Evolutionary conservation across 169 alveolate genomes (phyloP).

Genomic region (Plasmodium malariae): DNA sequence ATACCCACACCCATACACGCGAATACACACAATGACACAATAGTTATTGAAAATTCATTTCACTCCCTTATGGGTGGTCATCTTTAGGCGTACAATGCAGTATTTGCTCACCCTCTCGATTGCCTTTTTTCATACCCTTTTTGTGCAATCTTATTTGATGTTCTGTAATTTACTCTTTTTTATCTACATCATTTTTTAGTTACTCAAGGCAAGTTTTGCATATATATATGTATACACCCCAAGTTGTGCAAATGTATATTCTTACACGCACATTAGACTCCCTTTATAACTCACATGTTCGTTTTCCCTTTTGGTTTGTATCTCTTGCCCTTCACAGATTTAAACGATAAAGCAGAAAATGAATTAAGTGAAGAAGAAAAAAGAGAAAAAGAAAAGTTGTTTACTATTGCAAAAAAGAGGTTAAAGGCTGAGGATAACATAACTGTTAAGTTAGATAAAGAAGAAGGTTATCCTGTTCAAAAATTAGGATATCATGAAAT

Average conservation of each 20-base stretch:
- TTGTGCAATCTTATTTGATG: too few relatives aligned
- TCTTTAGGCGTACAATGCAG: neutral
- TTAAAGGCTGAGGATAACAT: slow-evolving; percentile 26
- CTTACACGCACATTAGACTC: neutral
- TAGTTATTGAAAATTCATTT: neutral
- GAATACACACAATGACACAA: too few relatives aligned
- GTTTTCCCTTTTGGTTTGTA: neutral
- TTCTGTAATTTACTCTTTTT: too few relatives aligned
- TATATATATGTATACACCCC: too few relatives aligned
- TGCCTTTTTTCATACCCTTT: too few relatives aligned
- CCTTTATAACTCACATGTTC: neutral
- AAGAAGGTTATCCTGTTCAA: neutral
- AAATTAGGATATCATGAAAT: slow-evolving; percentile 18
- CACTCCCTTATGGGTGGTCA: neutral
- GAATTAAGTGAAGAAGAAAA: slow-evolving; percentile 39
- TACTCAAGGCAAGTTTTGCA: too few relatives aligned
- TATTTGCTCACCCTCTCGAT: too few relatives aligned
- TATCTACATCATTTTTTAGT: too few relatives aligned
- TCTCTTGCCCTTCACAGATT: slow-evolving; percentile 11
- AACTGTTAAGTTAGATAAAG: slow-evolving; percentile 4
- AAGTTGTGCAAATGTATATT: too few relatives aligned
- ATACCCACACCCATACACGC: neutral
- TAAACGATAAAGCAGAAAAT: slow-evolving; percentile 2
- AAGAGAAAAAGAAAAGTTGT: slow-evolving; percentile 27
- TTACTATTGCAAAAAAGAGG: slow-evolving; percentile 21